Base-by-base conservation (phyloP, 805 yeast species). In the Candida incommunis region DNA sequence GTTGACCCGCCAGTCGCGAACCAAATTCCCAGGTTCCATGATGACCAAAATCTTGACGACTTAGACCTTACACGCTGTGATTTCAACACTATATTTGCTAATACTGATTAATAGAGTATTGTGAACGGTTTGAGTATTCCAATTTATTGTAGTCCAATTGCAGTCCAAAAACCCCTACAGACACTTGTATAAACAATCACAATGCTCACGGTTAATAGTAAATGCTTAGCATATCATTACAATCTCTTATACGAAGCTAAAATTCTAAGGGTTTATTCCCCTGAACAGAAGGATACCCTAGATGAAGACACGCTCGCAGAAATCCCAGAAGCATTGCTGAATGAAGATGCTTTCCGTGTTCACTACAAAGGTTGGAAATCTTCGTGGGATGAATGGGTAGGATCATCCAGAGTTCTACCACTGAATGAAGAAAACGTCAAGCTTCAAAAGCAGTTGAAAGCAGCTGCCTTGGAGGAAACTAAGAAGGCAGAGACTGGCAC, bases 311-410 rank as follows among this genome's bases (percentile, higher is more conserved):
- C 3, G 5, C 37, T 31, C 20, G 37, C 37, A 7, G 58, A 56
- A 29, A 50, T 69, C 9, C 70, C 74, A 1, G 61, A 54, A 16
- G 70, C 65, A 11, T 46, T 68, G 18, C 51, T 50, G 23, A 60
- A 54, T 18, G 64, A 62, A 35, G 52, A 53, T 20, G 69, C 78
- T 24, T 88, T 77, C 62, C 78, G 69, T 52, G 75, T 90, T 16
- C 98, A 92, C 58, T 90, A 90, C 62, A 82, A 80, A 53, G 97
- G 98, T 2, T 90, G 98, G 98, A 90, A 88, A 56, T 63, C 80
- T 16, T 78, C 87, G 47, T 90, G 96, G 95, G 97, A 90, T 59
- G 98, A 90, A 61, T 90, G 98, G 98, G 90, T 90, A 1, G 72
- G 74, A 1, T 61, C 63, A 4, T 78, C 75, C 34, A 65, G 97